Conservation (phyloP, 1,284 basidiomycete species). For the Microbotryum violaceum region DNA sequence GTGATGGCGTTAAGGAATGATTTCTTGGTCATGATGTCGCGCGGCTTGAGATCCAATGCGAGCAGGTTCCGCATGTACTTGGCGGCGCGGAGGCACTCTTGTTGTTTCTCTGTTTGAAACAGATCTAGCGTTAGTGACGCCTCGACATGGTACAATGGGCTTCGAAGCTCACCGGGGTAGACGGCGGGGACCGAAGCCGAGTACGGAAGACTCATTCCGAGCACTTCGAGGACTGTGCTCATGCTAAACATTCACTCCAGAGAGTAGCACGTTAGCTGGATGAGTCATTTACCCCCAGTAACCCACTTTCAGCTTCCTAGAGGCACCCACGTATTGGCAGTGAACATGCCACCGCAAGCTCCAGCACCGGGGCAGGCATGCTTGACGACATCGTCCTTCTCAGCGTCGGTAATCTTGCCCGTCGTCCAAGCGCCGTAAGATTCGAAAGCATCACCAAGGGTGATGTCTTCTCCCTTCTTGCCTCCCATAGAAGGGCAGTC, state of each 20-base stretch:
- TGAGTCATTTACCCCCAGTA: no score
- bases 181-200: conserved; percentile 73
- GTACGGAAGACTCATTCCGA: conserved; percentile 82
- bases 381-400: not conserved
- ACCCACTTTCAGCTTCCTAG: no score
- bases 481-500: conserved; percentile 8
- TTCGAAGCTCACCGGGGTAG: conserved; percentile 45
- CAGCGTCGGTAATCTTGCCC: conserved; percentile 5
- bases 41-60: conserved; percentile 45
- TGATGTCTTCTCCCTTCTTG: conserved; percentile 9
- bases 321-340: conserved; percentile 50
- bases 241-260: no score
- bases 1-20: conserved; percentile 46
- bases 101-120: conserved; percentile 53
- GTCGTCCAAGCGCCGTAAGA: conserved; percentile 1
- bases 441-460: conserved; percentile 13
- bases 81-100: conserved; percentile 75
- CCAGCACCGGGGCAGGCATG: conserved; percentile 17
- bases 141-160: not conserved
- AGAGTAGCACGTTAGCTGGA: no score
- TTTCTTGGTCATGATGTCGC: conserved; percentile 42
- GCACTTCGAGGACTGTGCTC: conserved; percentile 59
- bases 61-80: conserved; percentile 71
- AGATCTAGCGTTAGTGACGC: not conserved
- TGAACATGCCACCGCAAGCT: conserved; percentile 21